A percentile compares a stretch with the other conserved stretches of the same genome.
Conservation (phyloP, 2,329 filamentous ascomycete genomes). For the Cladosporium phlei region DNA sequence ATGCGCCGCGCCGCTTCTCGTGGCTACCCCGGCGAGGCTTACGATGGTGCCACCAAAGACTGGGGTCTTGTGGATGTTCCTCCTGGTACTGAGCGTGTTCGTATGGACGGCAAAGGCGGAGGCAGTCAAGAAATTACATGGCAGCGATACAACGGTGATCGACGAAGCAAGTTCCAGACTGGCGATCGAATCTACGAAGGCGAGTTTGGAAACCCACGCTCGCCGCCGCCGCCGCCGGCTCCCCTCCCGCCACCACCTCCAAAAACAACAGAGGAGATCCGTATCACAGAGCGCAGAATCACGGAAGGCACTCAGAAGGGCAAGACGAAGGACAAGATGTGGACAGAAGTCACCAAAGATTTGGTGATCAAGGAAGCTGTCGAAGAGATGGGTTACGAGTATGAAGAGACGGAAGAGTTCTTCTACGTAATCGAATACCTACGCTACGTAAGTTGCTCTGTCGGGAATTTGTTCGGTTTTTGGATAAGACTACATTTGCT, state of each 20-base stretch:
- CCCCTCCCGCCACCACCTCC: conserved; percentile 20
- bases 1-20: conserved; percentile 65
- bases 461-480: too few species aligned
- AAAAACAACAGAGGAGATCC: conserved; percentile 40
- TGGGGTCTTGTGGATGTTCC: conserved; percentile 83
- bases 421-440: conserved; percentile 94
- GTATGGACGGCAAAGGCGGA: conserved; percentile 73
- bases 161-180: conserved; percentile 67
- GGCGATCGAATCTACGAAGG: conserved; percentile 54
- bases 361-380: conserved; percentile 83
- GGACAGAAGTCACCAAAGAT: conserved; percentile 97
- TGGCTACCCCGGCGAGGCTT: conserved; percentile 67
- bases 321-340: conserved; percentile 54
- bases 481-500: conserved; percentile 10
- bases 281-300: conserved; percentile 13
- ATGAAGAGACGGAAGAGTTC: conserved; percentile 81
- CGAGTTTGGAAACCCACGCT: conserved; percentile 35
- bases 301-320: conserved; percentile 13
- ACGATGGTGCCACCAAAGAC: conserved; percentile 66
- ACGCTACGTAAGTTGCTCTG: conserved; percentile 66
- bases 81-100: conserved; percentile 75
- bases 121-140: conserved; percentile 72
- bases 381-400: conserved; percentile 77
- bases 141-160: conserved; percentile 73
- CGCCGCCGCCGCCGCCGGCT: conserved; percentile 22